Conservation (phyloP, 2,329 filamentous ascomycete genomes). For the Aspergillus awamori region DNA sequence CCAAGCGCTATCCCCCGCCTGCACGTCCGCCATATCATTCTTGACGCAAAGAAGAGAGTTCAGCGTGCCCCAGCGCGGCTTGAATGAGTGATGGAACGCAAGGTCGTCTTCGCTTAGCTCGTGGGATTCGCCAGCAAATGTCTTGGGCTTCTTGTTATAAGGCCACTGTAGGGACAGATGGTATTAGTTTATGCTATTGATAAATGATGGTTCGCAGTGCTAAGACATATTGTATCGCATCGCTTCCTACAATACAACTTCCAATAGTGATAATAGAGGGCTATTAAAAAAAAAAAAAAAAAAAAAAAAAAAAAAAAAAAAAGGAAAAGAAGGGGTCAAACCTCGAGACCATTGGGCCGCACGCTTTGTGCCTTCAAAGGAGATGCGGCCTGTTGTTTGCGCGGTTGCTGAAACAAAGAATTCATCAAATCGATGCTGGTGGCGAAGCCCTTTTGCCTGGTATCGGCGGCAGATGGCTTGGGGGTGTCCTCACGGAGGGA, state of each 20-base stretch:
- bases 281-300: neutral
- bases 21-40: constrained; percentile 36
- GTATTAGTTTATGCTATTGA: constrained; percentile 38
- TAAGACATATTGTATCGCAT: neutral
- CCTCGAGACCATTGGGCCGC: constrained; percentile 76
- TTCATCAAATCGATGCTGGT: constrained; percentile 97
- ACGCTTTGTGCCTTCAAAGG: constrained; percentile 58
- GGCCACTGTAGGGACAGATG: constrained; percentile 68
- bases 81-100: constrained; percentile 71
- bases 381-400: constrained; percentile 48
- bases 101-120: constrained; percentile 66
- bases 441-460: constrained; percentile 66
- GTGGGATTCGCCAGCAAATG: constrained; percentile 62
- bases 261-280: neutral
- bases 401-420: constrained; percentile 77
- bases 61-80: constrained; percentile 76
- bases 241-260: neutral
- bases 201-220: neutral
- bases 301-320: neutral
- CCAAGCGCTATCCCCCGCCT: constrained; percentile 43
- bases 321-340: constrained; percentile 64
- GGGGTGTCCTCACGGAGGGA: constrained; percentile 41
- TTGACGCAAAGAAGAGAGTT: constrained; percentile 71
- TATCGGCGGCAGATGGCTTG: constrained; percentile 23
- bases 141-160: constrained; percentile 77